Percentiles rank a stretch among this genome's conserved stretches.
These are phyloP conservation scores for Debaryomyces fabryi DNA, from an alignment of 1,139 yeast species.

Conservation along the genomic window DNA sequence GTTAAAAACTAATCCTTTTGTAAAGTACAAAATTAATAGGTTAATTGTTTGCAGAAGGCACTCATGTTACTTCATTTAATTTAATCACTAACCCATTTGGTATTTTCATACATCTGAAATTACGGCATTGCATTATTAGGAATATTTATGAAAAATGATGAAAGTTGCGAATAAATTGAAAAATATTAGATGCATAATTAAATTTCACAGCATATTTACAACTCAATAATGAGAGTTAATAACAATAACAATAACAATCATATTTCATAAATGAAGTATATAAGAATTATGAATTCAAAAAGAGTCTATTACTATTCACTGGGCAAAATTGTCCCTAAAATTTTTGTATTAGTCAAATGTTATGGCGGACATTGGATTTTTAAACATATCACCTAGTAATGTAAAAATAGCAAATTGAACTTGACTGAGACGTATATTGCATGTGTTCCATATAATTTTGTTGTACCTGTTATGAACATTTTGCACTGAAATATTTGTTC, in stretches of 20 bases:
- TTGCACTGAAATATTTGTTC: background rate
- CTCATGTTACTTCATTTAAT: background rate
- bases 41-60: background rate
- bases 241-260: background rate
- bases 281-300: too few relatives aligned
- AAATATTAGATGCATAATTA: too few relatives aligned
- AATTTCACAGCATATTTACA: background rate
- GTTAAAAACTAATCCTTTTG: background rate
- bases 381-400: background rate
- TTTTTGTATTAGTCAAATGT: too few relatives aligned
- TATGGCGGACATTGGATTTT: background rate
- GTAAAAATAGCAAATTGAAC: background rate
- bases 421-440: background rate
- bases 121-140: background rate
- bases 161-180: background rate
- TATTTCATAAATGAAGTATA: background rate
- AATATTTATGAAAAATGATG: background rate
- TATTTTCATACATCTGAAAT: background rate
- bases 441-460: background rate
- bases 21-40: background rate
- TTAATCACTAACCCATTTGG: background rate
- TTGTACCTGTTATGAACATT: background rate
- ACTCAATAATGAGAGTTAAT: background rate
- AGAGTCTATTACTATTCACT: too few relatives aligned
- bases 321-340: too few relatives aligned